These are phyloP conservation scores for Diaporthe longicolla DNA, from an alignment of 2,329 filamentous ascomycete genomes.

Conservation along the genomic window DNA sequence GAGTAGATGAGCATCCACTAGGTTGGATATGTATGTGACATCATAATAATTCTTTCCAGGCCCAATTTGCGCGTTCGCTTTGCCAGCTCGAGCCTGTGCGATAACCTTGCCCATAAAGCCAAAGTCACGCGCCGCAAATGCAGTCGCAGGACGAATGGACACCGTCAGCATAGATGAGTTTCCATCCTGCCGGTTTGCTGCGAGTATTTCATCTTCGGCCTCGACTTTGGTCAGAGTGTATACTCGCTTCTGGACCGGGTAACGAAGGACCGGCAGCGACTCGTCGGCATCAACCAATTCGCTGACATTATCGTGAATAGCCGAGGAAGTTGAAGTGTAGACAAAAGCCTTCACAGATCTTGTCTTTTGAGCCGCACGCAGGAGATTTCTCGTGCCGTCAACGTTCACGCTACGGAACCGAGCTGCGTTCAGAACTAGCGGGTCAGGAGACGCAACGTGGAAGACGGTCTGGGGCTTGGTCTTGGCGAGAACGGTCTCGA, in stretches of 20 bases:
- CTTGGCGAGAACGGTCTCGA: constrained; percentile 19
- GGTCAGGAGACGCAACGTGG: constrained; percentile 43
- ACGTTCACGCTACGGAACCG: constrained; percentile 45
- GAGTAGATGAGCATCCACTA: constrained; percentile 48
- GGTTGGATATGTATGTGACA: constrained; percentile 49
- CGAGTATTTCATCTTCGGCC: constrained; percentile 44
- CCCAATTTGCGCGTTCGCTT: constrained; percentile 46
- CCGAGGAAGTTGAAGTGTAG: constrained; percentile 44
- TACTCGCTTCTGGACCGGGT: constrained; percentile 45
- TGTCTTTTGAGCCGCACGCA: constrained; percentile 38
- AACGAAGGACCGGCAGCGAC: constrained; percentile 43
- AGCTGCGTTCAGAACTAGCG: constrained; percentile 37
- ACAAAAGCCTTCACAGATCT: constrained; percentile 43
- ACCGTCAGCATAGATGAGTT: constrained; percentile 8
- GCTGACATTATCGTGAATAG: constrained; percentile 45
- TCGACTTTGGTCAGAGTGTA: constrained; percentile 46
- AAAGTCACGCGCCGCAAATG: constrained; percentile 1
- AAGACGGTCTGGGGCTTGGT: constrained; percentile 42
- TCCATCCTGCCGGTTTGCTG: constrained; percentile 41
- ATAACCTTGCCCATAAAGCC: constrained; percentile 37
- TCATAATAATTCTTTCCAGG: constrained; percentile 49
- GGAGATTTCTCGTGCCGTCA: constrained; percentile 43
- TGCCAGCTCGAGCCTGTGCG: constrained; percentile 42
- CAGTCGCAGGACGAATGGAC: constrained; percentile 16
- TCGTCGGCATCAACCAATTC: constrained; percentile 44